Evolutionary conservation across 352 stramenopile genomes (phyloP).

Genomic region (Globisporangium cederbergense): DNA sequence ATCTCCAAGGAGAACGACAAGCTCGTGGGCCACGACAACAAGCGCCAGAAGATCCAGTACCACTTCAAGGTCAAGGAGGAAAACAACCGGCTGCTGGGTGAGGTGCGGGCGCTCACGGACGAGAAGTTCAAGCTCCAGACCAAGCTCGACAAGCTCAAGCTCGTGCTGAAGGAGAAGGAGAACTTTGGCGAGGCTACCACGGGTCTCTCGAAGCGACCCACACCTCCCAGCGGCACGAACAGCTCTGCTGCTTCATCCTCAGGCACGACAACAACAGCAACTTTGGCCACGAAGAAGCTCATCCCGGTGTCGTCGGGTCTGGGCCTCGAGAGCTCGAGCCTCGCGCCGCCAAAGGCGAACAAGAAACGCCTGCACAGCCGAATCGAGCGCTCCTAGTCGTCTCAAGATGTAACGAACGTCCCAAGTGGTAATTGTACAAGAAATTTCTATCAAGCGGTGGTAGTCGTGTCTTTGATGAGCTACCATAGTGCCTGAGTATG

Average conservation of each 20-base stretch:
- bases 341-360: slow-evolving; percentile 22
- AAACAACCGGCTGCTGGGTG: slow-evolving; percentile 70
- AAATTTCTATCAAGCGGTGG: slow-evolving; percentile 1
- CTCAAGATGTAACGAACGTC: slow-evolving; percentile 13
- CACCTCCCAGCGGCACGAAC: slow-evolving; percentile 18
- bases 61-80: slow-evolving; percentile 81
- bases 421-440: slow-evolving; percentile 11
- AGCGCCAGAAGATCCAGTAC: slow-evolving; percentile 80
- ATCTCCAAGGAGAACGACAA: slow-evolving; percentile 60
- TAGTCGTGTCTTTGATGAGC: not conserved
- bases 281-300: slow-evolving; percentile 13
- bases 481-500: not conserved
- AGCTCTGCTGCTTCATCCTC: not conserved
- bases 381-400: slow-evolving; percentile 14
- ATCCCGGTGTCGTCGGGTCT: slow-evolving; percentile 10
- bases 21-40: slow-evolving; percentile 76
- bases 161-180: slow-evolving; percentile 65
- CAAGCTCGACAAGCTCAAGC: slow-evolving; percentile 41
- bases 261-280: not conserved
- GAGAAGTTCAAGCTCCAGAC: slow-evolving; percentile 58
- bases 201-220: slow-evolving; percentile 14
- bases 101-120: slow-evolving; percentile 64
- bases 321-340: slow-evolving; percentile 17
- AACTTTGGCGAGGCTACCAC: slow-evolving; percentile 40
- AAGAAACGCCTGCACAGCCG: slow-evolving; percentile 37